phyloP scores from a whole-genome alignment of 345 rosid genomes.

The Ailanthus altissimus region DNA sequence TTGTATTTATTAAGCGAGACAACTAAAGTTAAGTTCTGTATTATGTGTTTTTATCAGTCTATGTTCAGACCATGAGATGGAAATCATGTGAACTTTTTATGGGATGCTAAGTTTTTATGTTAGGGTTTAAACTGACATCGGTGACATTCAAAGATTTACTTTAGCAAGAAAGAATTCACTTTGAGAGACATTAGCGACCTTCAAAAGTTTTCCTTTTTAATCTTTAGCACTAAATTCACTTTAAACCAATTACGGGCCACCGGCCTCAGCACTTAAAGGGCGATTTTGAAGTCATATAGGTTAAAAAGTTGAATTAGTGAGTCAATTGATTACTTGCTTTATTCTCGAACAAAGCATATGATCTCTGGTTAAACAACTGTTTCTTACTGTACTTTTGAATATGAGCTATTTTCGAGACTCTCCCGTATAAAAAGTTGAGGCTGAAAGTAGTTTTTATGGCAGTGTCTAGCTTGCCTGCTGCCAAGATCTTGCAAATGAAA shows the following conservation, averaged over 20 bases:
- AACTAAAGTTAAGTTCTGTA: not conserved
- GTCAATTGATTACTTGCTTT: constrained; percentile 17
- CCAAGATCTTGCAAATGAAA: not conserved
- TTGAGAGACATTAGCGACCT: constrained; percentile 26
- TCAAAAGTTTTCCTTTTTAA: not conserved
- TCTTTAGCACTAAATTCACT: constrained; percentile 3
- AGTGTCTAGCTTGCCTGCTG: not conserved
- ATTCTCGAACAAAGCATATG: not conserved
- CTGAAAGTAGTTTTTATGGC: not conserved
- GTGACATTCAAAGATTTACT: constrained; percentile 22
- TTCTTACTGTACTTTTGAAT: not conserved
- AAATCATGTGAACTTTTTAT: not conserved
- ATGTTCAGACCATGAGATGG: constrained; percentile 14
- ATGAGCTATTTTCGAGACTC: not conserved
- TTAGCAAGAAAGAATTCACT: constrained; percentile 3
- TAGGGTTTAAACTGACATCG: constrained; percentile 8
- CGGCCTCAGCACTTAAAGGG: not conserved
- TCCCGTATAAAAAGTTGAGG: not conserved
- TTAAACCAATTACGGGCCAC: constrained; percentile 5
- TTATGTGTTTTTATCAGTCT: not conserved
- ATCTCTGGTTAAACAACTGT: not conserved
- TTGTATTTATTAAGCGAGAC: not conserved
- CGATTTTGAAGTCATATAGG: constrained; percentile 6
- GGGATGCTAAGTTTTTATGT: not conserved
- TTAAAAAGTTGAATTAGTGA: not conserved